Percentiles rank a stretch among this genome's conserved stretches.
These are phyloP conservation scores for Scheffersomyces spartinae DNA, from an alignment of 805 yeast species.

Conservation along the genomic window DNA sequence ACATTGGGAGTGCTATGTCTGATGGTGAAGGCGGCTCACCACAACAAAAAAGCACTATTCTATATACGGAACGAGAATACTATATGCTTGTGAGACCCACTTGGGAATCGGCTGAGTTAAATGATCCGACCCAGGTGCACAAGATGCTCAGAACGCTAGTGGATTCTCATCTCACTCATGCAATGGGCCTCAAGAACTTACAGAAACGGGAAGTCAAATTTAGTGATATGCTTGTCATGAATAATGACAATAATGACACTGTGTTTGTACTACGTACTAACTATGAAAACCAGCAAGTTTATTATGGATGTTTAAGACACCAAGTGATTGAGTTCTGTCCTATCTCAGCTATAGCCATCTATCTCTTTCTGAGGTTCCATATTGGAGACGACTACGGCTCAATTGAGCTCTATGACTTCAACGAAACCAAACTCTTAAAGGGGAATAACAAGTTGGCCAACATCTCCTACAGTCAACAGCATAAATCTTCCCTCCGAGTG, in stretches of 20 bases:
- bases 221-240: conserved; percentile 7
- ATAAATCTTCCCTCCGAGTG: conserved; percentile 12
- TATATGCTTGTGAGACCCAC: conserved; percentile 9
- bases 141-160: conserved; percentile 12
- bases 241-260: background rate
- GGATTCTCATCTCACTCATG: conserved; percentile 14
- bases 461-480: conserved; percentile 16
- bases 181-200: conserved; percentile 9
- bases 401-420: conserved; percentile 7
- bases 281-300: conserved; percentile 4
- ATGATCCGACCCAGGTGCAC: no score
- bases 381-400: conserved; percentile 14
- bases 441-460: conserved; percentile 14
- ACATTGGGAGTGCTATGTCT: no score
- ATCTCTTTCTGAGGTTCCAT: conserved; percentile 18
- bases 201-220: conserved; percentile 15
- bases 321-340: conserved; percentile 16
- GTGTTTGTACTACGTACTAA: no score
- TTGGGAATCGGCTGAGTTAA: no score
- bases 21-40: no score
- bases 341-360: conserved; percentile 14
- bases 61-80: no score
- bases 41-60: no score
- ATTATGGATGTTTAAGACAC: conserved; percentile 12
- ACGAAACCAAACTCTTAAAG: conserved; percentile 12